Conservation (phyloP, 805 yeast species). For the Saccharomycopsis sp. region DNA sequence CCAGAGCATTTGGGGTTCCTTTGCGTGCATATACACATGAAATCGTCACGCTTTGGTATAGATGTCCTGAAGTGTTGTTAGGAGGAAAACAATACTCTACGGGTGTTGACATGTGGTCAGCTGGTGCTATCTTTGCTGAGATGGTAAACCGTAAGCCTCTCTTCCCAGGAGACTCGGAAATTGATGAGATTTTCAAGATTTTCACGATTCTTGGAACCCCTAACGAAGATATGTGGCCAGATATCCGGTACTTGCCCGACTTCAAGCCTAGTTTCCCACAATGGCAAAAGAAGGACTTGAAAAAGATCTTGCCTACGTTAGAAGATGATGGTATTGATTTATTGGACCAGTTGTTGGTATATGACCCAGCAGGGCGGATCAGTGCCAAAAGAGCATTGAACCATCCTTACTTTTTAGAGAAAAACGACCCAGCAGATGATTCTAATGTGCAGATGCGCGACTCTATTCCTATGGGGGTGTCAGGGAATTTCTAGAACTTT, state of each 20-base stretch:
- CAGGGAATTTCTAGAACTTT: conserved; percentile 23
- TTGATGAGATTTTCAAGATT: conserved; percentile 92
- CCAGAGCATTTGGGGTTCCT: conserved; percentile 97
- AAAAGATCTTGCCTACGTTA: conserved; percentile 48
- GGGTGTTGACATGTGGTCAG: conserved; percentile 98
- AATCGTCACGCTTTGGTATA: conserved; percentile 95
- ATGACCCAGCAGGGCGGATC: conserved; percentile 90
- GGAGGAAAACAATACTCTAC: conserved; percentile 98
- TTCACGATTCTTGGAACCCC: conserved; percentile 94
- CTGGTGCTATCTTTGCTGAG: conserved; percentile 96
- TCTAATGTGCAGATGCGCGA: conserved; percentile 25
- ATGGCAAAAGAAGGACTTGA: conserved; percentile 70
- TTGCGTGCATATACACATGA: conserved; percentile 95
- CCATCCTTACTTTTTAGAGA: conserved; percentile 81
- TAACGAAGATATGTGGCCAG: conserved; percentile 90
- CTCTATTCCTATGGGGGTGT: conserved; percentile 28
- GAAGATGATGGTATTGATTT: conserved; percentile 82
- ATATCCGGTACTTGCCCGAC: conserved; percentile 84
- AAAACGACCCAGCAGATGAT: conserved; percentile 22
- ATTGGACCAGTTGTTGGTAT: conserved; percentile 69
- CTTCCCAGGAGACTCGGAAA: conserved; percentile 96
- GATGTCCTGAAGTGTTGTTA: conserved; percentile 91
- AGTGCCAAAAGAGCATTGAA: conserved; percentile 88
- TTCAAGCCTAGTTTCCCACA: conserved; percentile 90
- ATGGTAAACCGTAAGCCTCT: conserved; percentile 94